Percentiles rank a stretch among this genome's conserved stretches.
These are phyloP conservation scores for Parastagonospora nodorum DNA, from an alignment of 2,329 filamentous ascomycete genomes.

Conservation along the genomic window DNA sequence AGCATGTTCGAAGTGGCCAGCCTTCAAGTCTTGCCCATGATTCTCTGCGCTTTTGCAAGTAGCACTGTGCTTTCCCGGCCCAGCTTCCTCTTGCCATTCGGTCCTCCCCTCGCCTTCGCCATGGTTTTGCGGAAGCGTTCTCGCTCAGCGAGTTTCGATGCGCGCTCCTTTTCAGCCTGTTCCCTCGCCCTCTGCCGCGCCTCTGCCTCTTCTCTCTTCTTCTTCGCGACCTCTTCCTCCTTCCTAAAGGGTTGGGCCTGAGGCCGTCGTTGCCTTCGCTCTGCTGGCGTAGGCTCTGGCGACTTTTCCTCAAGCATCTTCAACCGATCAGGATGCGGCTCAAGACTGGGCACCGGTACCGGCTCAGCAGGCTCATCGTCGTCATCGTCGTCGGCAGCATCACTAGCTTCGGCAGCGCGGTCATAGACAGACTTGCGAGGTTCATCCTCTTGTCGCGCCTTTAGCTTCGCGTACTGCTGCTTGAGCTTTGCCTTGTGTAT, in stretches of 20 bases:
- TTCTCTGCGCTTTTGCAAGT: slow-evolving; percentile 75
- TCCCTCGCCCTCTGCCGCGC: slow-evolving; percentile 63
- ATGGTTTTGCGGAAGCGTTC: slow-evolving; percentile 72
- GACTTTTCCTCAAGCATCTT: slow-evolving; percentile 59
- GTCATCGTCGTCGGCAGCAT: slow-evolving; percentile 25
- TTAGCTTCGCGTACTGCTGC: slow-evolving; percentile 89
- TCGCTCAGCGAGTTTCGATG: slow-evolving; percentile 62
- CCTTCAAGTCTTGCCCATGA: slow-evolving; percentile 57
- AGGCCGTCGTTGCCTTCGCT: slow-evolving; percentile 30
- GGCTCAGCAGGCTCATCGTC: slow-evolving; percentile 24
- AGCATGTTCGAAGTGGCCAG: background rate
- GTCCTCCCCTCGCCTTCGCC: slow-evolving; percentile 65
- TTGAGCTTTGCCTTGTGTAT: slow-evolving; percentile 94
- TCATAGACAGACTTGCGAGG: slow-evolving; percentile 44
- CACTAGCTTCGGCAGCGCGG: slow-evolving; percentile 34
- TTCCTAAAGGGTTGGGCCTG: slow-evolving; percentile 49
- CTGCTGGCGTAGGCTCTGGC: slow-evolving; percentile 21
- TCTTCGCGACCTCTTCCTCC: slow-evolving; percentile 54
- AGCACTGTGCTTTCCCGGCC: slow-evolving; percentile 80
- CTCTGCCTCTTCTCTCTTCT: slow-evolving; percentile 67
- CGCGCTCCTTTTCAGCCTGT: slow-evolving; percentile 66
- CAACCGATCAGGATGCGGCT: slow-evolving; percentile 65
- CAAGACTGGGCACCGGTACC: slow-evolving; percentile 47
- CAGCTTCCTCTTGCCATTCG: slow-evolving; percentile 76
- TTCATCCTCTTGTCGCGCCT: slow-evolving; percentile 60